Evolutionary conservation across 306 rosid species (phyloP).

Genomic region (Clitoria ternatea): DNA sequence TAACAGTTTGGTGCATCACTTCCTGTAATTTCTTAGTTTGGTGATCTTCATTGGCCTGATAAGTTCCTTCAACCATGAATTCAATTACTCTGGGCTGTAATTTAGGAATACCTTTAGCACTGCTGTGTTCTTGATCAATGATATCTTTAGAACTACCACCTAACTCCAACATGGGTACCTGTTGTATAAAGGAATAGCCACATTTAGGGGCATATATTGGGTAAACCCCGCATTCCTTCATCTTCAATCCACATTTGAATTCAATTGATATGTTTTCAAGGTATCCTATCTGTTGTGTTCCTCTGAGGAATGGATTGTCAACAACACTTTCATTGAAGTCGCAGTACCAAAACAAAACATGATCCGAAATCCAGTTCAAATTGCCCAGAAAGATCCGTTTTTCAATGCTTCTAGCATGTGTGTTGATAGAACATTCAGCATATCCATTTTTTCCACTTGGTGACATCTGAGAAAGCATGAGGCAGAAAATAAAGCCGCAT

Average conservation of each 20-base stretch:
- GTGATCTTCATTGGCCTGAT: too few species aligned
- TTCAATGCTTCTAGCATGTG: background rate
- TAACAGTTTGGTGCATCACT: background rate
- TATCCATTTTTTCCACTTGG: background rate
- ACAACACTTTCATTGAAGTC: background rate
- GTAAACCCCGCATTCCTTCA: background rate
- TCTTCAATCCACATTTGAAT: background rate
- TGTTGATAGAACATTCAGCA: background rate
- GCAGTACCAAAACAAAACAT: background rate
- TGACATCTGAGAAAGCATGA: background rate
- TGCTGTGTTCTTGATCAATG: background rate
- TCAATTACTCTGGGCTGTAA: too few species aligned
- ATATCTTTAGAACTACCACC: background rate
- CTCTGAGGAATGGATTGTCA: background rate
- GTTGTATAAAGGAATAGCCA: too few species aligned
- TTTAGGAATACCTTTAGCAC: background rate
- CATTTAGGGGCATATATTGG: background rate
- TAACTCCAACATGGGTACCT: background rate
- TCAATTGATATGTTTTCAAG: background rate
- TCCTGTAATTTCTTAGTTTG: background rate
- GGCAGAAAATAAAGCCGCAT: background rate
- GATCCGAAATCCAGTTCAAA: background rate
- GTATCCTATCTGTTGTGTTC: background rate
- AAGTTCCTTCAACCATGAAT: too few species aligned
- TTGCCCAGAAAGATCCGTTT: background rate